A percentile compares a stretch with the other conserved stretches of the same genome.
phyloP scores from a whole-genome alignment of 2,329 filamentous ascomycete species.

The Plenodomus tracheiphilus region DNA sequence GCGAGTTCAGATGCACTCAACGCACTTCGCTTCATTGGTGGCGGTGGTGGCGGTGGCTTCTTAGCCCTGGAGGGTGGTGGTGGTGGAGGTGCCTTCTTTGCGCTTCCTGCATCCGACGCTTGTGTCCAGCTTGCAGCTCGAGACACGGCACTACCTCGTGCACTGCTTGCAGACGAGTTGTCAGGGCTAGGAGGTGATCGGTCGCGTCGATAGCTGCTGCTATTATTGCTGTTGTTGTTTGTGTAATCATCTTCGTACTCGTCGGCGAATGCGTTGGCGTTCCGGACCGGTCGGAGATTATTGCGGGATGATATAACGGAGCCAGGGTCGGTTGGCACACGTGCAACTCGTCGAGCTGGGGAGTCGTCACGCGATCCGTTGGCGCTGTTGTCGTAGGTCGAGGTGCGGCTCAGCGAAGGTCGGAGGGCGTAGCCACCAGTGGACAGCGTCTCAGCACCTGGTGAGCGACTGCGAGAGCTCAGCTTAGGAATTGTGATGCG shows the following conservation, averaged over 20 bases:
- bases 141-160: constrained; percentile 54
- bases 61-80: constrained; percentile 66
- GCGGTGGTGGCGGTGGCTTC: constrained; percentile 67
- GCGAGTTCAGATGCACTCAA: constrained; percentile 47
- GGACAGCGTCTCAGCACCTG: constrained; percentile 36
- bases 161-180: constrained; percentile 37
- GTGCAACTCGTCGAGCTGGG: constrained; percentile 54
- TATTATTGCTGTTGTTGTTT: constrained; percentile 22
- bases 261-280: constrained; percentile 39
- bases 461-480: constrained; percentile 49
- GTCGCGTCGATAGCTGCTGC: constrained; percentile 42
- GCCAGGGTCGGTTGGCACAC: constrained; percentile 58
- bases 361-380: constrained; percentile 58
- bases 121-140: constrained; percentile 56
- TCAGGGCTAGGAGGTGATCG: constrained; percentile 58
- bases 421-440: constrained; percentile 45
- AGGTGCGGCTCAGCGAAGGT: constrained; percentile 54
- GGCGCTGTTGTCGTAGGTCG: constrained; percentile 62
- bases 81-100: constrained; percentile 57
- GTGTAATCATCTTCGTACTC: constrained; percentile 43
- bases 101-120: constrained; percentile 30
- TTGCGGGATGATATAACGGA: constrained; percentile 53
- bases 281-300: constrained; percentile 50
- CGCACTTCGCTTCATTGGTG: constrained; percentile 64
- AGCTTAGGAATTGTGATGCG: constrained; percentile 51